Conservation (phyloP, 129 eudicot genomes). For the Saussurea involucrata region DNA sequence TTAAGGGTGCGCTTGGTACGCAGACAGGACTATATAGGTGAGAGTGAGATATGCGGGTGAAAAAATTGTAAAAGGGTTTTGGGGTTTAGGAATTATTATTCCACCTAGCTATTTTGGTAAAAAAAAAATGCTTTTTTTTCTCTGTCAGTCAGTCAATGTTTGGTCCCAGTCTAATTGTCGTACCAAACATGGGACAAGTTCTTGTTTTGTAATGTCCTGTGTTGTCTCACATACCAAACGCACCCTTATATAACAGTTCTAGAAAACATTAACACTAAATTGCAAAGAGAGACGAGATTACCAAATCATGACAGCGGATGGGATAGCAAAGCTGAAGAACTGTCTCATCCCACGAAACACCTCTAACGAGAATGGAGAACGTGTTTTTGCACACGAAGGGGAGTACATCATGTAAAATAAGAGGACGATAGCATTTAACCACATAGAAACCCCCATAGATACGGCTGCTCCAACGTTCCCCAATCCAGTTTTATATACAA, state of each 20-base stretch:
- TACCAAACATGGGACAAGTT: not conserved
- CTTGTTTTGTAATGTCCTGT: not conserved
- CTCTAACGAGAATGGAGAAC: conserved; percentile 48
- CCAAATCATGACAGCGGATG: conserved; percentile 77
- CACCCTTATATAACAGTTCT: not conserved
- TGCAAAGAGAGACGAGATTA: conserved; percentile 15
- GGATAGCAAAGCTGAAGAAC: conserved; percentile 61
- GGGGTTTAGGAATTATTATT: no score
- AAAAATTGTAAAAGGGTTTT: not conserved
- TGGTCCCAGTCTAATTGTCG: no score
- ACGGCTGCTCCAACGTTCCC: conserved; percentile 59
- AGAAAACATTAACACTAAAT: not conserved
- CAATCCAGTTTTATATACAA: conserved; percentile 56
- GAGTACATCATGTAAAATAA: conserved; percentile 56
- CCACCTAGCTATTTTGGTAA: no score
- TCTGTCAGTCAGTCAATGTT: no score
- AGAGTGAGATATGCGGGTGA: not conserved
- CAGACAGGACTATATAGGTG: not conserved
- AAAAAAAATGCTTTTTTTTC: no score
- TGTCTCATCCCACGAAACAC: conserved; percentile 46
- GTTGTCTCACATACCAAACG: not conserved
- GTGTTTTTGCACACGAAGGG: conserved; percentile 51
- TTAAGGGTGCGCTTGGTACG: not conserved
- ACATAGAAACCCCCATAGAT: conserved; percentile 47
- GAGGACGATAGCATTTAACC: conserved; percentile 55